Conservation (phyloP, 2,329 filamentous ascomycete genomes). For the Fusarium tjaetaba region DNA sequence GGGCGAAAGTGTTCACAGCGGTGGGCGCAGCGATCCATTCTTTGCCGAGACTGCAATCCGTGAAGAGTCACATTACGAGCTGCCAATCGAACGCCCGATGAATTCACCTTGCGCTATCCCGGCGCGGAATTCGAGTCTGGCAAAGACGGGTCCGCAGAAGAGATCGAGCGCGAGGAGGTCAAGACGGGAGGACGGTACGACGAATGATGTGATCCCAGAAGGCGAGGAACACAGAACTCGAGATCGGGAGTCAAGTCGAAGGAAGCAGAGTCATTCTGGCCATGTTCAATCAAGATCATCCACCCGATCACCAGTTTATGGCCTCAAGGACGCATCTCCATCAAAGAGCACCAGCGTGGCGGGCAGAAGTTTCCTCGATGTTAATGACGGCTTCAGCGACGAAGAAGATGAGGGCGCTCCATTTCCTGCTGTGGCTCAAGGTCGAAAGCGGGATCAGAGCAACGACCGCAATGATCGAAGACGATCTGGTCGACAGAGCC, state of each 20-base stretch:
- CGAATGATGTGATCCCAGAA: slow-evolving; percentile 57
- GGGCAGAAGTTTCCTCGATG: slow-evolving; percentile 38
- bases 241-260: slow-evolving; percentile 34
- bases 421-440: slow-evolving; percentile 73
- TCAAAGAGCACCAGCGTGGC: slow-evolving; percentile 33
- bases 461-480: slow-evolving; percentile 57
- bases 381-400: slow-evolving; percentile 44
- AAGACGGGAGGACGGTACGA: slow-evolving; percentile 56
- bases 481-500: slow-evolving; percentile 59
- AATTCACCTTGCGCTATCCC: slow-evolving; percentile 67
- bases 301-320: slow-evolving; percentile 32
- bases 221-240: slow-evolving; percentile 47
- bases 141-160: slow-evolving; percentile 64
- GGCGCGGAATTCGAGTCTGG: slow-evolving; percentile 72
- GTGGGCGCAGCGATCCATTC: slow-evolving; percentile 57
- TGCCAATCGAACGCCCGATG: slow-evolving; percentile 41
- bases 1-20: slow-evolving; percentile 49
- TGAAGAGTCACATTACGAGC: slow-evolving; percentile 60
- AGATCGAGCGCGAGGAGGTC: slow-evolving; percentile 62
- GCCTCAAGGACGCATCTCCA: slow-evolving; percentile 35
- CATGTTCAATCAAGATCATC: slow-evolving; percentile 27
- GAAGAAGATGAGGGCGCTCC: slow-evolving; percentile 73
- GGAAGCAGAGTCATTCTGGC: slow-evolving; percentile 24
- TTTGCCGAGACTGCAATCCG: slow-evolving; percentile 64
- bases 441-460: slow-evolving; percentile 61